Conservation (phyloP, 164 flowering plant genomes). For the Chloranthus sessilifolius region DNA sequence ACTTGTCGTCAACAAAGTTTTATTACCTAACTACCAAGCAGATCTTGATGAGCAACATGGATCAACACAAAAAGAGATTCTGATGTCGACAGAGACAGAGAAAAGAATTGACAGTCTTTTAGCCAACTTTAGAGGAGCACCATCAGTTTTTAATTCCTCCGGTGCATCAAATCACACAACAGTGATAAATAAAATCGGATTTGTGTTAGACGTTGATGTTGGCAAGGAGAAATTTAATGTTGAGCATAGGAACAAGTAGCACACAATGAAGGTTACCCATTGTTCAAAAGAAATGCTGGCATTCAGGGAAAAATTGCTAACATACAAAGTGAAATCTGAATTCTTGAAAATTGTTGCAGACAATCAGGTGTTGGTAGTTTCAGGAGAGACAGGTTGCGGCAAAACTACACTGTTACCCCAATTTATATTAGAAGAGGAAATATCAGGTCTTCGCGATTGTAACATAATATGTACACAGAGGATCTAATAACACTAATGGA, state of each 20-base stretch:
- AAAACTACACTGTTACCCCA: slow-evolving; percentile 98
- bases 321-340: slow-evolving; percentile 65
- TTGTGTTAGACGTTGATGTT: slow-evolving; percentile 22
- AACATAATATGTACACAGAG: slow-evolving; percentile 94
- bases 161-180: slow-evolving; percentile 29
- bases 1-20: slow-evolving; percentile 85
- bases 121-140: slow-evolving; percentile 34
- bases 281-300: slow-evolving; percentile 50
- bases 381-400: slow-evolving; percentile 99
- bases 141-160: slow-evolving; percentile 24
- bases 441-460: slow-evolving; percentile 63
- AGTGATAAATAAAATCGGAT: slow-evolving; percentile 15
- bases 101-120: slow-evolving; percentile 65
- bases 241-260: slow-evolving; percentile 68
- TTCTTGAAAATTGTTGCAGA: slow-evolving; percentile 74
- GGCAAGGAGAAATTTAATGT: slow-evolving; percentile 43
- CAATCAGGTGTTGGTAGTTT: slow-evolving; percentile 91
- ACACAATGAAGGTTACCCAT: slow-evolving; percentile 54
- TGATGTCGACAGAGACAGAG: slow-evolving; percentile 76
- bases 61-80: slow-evolving; percentile 84
- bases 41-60: slow-evolving; percentile 99
- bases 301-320: slow-evolving; percentile 85
- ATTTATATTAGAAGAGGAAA: slow-evolving; percentile 83
- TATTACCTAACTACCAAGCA: slow-evolving; percentile 81
- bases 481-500: no score